These are phyloP conservation scores for Silene vulgaris DNA, from an alignment of 179 eudicot species.

Conservation along the genomic window DNA sequence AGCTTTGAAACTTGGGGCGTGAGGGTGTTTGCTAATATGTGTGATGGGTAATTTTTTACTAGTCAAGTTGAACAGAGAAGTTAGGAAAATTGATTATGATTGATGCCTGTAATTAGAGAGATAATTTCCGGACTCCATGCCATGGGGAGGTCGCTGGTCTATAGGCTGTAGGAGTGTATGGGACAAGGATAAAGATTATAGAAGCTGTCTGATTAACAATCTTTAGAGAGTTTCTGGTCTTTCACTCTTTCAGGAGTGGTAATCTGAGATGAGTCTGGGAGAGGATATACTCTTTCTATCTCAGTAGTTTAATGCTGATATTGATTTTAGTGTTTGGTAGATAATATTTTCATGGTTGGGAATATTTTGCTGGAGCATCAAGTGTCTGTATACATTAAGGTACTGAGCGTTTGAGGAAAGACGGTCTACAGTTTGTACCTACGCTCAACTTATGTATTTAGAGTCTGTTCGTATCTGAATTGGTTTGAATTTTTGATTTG, in stretches of 20 bases:
- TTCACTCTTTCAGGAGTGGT: not conserved
- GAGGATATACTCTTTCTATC: not conserved
- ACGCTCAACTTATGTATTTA: not conserved
- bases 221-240: constrained; percentile 3
- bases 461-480: not conserved
- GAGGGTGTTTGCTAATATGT: not conserved
- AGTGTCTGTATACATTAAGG: not conserved
- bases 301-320: not conserved
- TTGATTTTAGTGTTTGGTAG: not conserved
- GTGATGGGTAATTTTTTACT: not conserved
- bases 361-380: not conserved
- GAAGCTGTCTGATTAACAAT: not conserved
- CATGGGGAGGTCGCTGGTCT: not conserved
- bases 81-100: not conserved
- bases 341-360: not conserved
- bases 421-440: not conserved
- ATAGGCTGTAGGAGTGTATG: not conserved
- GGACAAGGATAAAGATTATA: not conserved
- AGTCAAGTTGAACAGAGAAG: not conserved
- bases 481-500: not conserved
- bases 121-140: not conserved
- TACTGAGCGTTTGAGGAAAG: not conserved
- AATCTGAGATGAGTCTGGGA: not conserved
- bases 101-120: not conserved
- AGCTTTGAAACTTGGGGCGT: not conserved